Evolutionary conservation across 1,139 yeast species (phyloP), one percentile per base, ranked within the genome.

Genomic region (Pichia sp.): DNA sequence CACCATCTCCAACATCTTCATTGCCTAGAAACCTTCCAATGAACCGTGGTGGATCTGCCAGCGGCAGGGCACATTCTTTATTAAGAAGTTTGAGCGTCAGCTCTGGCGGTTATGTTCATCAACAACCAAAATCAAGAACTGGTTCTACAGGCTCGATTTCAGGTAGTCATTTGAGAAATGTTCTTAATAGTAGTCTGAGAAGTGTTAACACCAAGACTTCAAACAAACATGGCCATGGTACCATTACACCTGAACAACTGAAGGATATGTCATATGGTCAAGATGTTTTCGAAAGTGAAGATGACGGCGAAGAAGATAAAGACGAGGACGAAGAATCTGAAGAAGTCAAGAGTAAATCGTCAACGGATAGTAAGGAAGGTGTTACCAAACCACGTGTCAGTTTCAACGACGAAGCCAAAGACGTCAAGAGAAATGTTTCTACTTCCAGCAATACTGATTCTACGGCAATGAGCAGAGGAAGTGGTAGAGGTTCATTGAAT

Each of bases 271-370:
- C 74, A 14, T 69, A 69, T 52, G 76, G 75, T 55, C 78, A 70
- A 42, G 70, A 72, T 50, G 81, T 76, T 8, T 77, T 77, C 61
- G 81, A 76, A 34, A 79, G 76, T 49, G 81, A 76, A 42, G 78
- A 74, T 35, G 77, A 72, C n/a, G 77, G 54, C 10, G 58, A 53
- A 14, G 46, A 44, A 1, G 50, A 50, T 2, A 45, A 38, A 12
- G 42, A 34, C 6, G 45, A 32, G 9, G 32, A 30, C 8, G 37
- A 19, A 8, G 28, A 30, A 14, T 10, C 9, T 8, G 37, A 21
- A 19, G 36, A 17, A n/a, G 11, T 7, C 19, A 34, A 35, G 14
- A 43, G n/a, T 11, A 21, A 28, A 9, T n/a, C 20, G 14, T 22
- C 20, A 15, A 6, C 31, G 17, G 34, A 10, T 15, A 41, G 36